These are phyloP conservation scores for Colletotrichum sp. DNA, from an alignment of 2,329 filamentous ascomycete species.

Conservation along the genomic window DNA sequence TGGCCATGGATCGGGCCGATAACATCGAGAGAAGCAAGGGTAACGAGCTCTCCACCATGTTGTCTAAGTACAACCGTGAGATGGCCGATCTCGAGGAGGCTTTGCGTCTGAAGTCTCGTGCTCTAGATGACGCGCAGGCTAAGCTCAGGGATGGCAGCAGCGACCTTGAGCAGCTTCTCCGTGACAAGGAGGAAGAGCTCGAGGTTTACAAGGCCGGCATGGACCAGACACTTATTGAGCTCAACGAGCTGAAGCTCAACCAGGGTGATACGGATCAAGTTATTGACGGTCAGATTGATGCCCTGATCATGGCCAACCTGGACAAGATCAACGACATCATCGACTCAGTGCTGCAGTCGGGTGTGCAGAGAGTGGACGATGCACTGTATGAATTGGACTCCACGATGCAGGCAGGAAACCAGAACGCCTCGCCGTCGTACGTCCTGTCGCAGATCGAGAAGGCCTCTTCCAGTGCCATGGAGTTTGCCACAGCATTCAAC, in stretches of 20 bases:
- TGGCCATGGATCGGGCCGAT: constrained; percentile 90
- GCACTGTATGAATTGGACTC: constrained; percentile 97
- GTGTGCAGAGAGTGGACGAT: constrained; percentile 93
- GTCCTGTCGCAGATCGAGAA: constrained; percentile 98
- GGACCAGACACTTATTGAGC: constrained; percentile 92
- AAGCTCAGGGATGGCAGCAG: constrained; percentile 81
- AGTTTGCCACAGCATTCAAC: constrained; percentile 98
- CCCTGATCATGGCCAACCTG: constrained; percentile 82
- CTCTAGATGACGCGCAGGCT: constrained; percentile 81
- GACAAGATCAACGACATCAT: constrained; percentile 97
- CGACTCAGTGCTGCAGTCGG: constrained; percentile 92
- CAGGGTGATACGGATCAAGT: constrained; percentile 78
- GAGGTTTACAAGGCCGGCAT: constrained; percentile 98
- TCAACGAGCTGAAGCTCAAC: constrained; percentile 83
- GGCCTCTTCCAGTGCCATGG: constrained; percentile 90
- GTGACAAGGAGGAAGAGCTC: constrained; percentile 96
- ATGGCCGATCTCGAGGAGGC: constrained; percentile 97
- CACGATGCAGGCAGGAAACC: constrained; percentile 97
- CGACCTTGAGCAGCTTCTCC: constrained; percentile 83
- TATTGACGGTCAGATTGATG: constrained; percentile 89
- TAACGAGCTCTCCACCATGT: constrained; percentile 91
- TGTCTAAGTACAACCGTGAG: constrained; percentile 95
- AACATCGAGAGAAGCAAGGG: constrained; percentile 93
- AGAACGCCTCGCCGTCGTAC: constrained; percentile 93
- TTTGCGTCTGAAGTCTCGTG: constrained; percentile 83